These are phyloP conservation scores for Apium graveolens DNA, from an alignment of 129 eudicot genomes.

Conservation along the genomic window DNA sequence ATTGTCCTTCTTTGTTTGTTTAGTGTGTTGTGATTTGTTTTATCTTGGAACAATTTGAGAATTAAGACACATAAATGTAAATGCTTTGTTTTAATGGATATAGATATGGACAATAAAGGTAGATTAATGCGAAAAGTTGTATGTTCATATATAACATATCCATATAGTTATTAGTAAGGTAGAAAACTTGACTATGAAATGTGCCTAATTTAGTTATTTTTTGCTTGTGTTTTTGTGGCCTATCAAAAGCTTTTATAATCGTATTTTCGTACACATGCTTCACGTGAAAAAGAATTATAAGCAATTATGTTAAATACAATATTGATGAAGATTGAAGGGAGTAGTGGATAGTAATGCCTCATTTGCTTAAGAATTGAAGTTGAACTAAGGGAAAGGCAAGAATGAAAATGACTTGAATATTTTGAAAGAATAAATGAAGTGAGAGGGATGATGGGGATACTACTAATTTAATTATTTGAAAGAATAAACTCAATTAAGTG, in stretches of 20 bases:
- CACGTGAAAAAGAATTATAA: not conserved
- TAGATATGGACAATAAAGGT: not conserved
- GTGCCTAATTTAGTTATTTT: not conserved
- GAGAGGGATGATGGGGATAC: not conserved
- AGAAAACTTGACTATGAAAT: not conserved
- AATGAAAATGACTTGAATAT: not conserved
- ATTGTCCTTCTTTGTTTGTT: not conserved
- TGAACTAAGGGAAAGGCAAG: not conserved
- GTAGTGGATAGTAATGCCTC: not conserved
- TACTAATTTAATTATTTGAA: not conserved
- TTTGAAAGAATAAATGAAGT: not conserved
- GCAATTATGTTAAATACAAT: not conserved
- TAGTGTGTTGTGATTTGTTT: not conserved
- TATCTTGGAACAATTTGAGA: not conserved
- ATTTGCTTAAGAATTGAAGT: not conserved
- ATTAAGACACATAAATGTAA: not conserved
- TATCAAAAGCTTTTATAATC: not conserved
- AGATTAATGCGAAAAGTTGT: not conserved
- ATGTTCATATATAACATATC: not conserved
- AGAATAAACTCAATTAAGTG: not conserved
- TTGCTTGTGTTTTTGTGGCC: not conserved
- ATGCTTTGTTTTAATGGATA: not conserved
- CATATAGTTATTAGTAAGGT: not conserved
- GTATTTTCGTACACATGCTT: not conserved
- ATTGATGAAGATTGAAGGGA: not conserved